These are phyloP conservation scores for Ophiostoma piceae DNA, from an alignment of 2,329 filamentous ascomycete genomes.

Conservation along the genomic window DNA sequence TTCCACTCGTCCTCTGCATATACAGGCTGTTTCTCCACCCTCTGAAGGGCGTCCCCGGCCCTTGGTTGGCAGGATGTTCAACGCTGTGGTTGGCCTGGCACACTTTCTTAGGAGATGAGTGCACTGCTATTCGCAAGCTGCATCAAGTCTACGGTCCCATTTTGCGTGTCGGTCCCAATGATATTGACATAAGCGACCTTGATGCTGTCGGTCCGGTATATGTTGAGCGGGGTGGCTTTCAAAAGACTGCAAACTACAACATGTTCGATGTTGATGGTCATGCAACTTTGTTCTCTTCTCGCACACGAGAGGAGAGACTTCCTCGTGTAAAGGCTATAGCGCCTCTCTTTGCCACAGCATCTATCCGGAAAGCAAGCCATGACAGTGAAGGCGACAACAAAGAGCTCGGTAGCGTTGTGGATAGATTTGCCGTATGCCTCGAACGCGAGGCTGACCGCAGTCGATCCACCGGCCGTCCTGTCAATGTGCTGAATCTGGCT, in stretches of 20 bases:
- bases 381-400: background rate
- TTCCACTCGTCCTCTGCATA: background rate
- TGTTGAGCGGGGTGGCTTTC: conserved; percentile 23
- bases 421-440: background rate
- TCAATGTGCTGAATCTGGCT: conserved; percentile 19
- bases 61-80: conserved; percentile 31
- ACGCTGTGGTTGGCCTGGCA: conserved; percentile 25
- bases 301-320: background rate
- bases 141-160: conserved; percentile 26
- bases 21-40: conserved; percentile 36
- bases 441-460: conserved; percentile 13
- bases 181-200: conserved; percentile 22
- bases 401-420: background rate
- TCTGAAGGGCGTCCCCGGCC: conserved; percentile 33
- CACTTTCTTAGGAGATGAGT: conserved; percentile 22
- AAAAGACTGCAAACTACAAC: conserved; percentile 20
- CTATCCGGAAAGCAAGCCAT: background rate
- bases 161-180: conserved; percentile 24
- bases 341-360: background rate
- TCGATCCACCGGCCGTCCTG: background rate
- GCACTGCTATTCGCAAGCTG: conserved; percentile 19
- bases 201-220: conserved; percentile 23
- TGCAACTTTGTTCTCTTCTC: conserved; percentile 23
- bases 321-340: background rate
- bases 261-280: conserved; percentile 24